Base-by-base conservation (phyloP, 148 eudicot genomes). In the Fagopyrum esculentum region DNA sequence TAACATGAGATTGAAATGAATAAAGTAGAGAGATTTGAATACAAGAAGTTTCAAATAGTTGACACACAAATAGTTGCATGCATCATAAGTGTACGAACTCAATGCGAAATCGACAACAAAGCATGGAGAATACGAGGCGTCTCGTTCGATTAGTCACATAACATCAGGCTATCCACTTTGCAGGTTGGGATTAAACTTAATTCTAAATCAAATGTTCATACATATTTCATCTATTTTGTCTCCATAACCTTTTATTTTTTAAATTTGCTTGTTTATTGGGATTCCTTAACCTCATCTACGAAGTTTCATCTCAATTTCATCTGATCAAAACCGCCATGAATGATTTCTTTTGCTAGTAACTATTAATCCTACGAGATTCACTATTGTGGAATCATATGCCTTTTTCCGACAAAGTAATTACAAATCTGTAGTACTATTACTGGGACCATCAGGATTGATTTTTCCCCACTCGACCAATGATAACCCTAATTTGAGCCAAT, bases 101-200 rank as follows among this genome's bases (percentile, higher is more conserved):
- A 59, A 59, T 35, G 40, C 40, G 2, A 35, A 35, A 35, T 35
- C 40, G 40, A 59, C 35, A 59, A 19, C 35, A 59, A 35, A 19
- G 64, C 9, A 59, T 22, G 3, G 22, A 0, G 59, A 54, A 54
- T 6, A 54, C 4, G 59, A 54, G 6, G 59, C 3, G 1, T 54
- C 59, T 35, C 40, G 40, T 54, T 61, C 44, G 68, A 61, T 61
- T 61, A 61, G 68, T 61, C 68, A 61, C 68, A 61, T 61, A 61
- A 61, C 1, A 54, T 16, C 13, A 51, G 13, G 55, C 55, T 59
- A 9, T 26, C 9, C 44, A 61, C 1, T 30, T 30, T 30, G 35
- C 2, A n/a, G 35, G 35, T 30, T 30, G 35, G 35, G 35, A 30
- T 30, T 30, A 30, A 35, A 35, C 40, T 35, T 35, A 35, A 35